Percentiles rank a stretch among this genome's conserved stretches.
These are phyloP conservation scores for Maudiozyma bulderi DNA, from an alignment of 805 yeast genomes.

Conservation along the genomic window DNA sequence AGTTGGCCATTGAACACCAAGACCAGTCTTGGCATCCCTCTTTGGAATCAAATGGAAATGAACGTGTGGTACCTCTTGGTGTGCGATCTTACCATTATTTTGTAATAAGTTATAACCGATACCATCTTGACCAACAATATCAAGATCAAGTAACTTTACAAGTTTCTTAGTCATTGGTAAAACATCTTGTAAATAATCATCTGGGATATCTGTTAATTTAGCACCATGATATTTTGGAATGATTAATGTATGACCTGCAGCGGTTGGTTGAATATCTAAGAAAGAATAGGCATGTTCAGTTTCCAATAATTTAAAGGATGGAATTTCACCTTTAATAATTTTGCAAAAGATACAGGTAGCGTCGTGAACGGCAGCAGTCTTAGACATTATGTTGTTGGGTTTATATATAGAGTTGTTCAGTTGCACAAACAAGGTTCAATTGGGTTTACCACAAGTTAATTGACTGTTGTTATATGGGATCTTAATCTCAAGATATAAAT, in stretches of 20 bases:
- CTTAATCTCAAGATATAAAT: background rate
- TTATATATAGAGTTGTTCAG: background rate
- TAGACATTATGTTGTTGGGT: slow-evolving; percentile 9
- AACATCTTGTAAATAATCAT: slow-evolving; percentile 76
- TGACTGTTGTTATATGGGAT: too few relatives aligned
- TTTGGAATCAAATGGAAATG: slow-evolving; percentile 96
- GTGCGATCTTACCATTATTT: slow-evolving; percentile 92
- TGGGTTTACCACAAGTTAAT: too few relatives aligned
- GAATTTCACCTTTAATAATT: slow-evolving; percentile 91
- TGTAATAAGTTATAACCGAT: slow-evolving; percentile 79
- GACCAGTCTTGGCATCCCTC: slow-evolving; percentile 60
- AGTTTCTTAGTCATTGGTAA: slow-evolving; percentile 83
- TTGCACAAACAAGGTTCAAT: too few relatives aligned
- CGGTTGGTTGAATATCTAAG: slow-evolving; percentile 86
- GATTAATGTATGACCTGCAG: slow-evolving; percentile 79
- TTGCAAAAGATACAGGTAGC: slow-evolving; percentile 86
- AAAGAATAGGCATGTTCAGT: slow-evolving; percentile 76
- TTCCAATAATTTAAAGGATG: slow-evolving; percentile 82
- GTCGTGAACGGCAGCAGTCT: slow-evolving; percentile 25
- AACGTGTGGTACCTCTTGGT: slow-evolving; percentile 91
- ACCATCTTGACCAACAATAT: slow-evolving; percentile 48
- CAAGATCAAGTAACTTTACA: slow-evolving; percentile 61
- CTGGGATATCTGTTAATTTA: slow-evolving; percentile 84
- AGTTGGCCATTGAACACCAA: slow-evolving; percentile 93
- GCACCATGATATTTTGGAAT: slow-evolving; percentile 94